Evolutionary conservation across 805 yeast genomes (phyloP), one percentile per base, ranked within the genome.

Genomic region (Saccharomycopsis lassenensis): DNA sequence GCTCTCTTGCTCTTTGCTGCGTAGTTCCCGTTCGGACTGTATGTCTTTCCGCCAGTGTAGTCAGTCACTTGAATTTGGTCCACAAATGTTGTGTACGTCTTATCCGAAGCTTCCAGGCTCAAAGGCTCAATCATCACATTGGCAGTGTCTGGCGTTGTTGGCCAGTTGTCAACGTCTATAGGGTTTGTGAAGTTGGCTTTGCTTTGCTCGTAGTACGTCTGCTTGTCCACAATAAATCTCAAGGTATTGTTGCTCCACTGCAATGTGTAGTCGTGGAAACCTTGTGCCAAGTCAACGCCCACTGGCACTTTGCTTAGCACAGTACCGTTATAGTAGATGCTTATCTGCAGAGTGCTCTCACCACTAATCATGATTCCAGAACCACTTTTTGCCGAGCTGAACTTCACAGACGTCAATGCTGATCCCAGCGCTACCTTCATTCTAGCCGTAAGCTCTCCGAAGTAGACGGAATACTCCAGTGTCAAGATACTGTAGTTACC

Each of bases 201-300:
- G n/a, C n/a, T n/a, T n/a, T n/a, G n/a, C n/a, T n/a, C n/a, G 29
- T 32, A 33, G 4, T 56, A 43, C 36, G 54, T 58, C 7, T 41
- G 38, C 5, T 51, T 56, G 7, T 58, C 61, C 10, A 58, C 49
- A 35, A 52, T 58, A 33, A 33, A 41, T 20, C 29, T 33, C 7
- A 41, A 15, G 11, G 29, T 31, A 11, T 15, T 17, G 10, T 26
- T 10, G 24, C 33, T 38, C 45, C 45, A 41, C 15, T 25, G 31
- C 7, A 40, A 24, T 16, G 27, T 29, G 19, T 16, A 36, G 3
- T 33, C 31, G 33, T 37, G 41, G 36, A 28, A 41, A 14, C 28
- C 38, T 20, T 22, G 12, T 14, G 36, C 16, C 26, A 41, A 32
- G 19, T 41, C 35, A 21, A 15, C 29, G n/a, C n/a, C n/a, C n/a